Conservation (phyloP, 192 early-diverging fungal genomes). For the Rhizophagus clarus region DNA sequence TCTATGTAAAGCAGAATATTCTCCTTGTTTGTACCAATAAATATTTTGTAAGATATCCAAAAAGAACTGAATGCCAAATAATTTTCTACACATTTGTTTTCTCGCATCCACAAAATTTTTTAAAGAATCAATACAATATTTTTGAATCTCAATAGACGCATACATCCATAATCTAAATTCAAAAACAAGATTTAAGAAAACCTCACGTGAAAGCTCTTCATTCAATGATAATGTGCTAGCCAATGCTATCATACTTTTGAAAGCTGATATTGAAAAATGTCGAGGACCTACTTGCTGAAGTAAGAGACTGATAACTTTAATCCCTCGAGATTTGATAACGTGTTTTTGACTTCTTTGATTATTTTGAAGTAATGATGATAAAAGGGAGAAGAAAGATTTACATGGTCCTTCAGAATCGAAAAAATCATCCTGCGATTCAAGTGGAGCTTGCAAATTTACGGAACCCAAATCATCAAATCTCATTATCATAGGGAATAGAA, state of each 20-base stretch:
- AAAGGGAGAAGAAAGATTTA: conserved; percentile 23
- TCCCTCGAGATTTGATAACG: conserved; percentile 24
- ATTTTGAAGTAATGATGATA: conserved; percentile 24
- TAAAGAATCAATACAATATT: conserved; percentile 31
- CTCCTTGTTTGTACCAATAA: conserved; percentile 31
- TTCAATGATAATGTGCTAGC: conserved; percentile 1
- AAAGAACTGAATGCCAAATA: conserved; percentile 30
- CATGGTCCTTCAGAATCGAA: conserved; percentile 30
- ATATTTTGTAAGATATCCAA: conserved; percentile 21
- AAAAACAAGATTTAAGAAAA: conserved; percentile 21
- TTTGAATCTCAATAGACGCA: conserved; percentile 27
- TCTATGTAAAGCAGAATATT: conserved; percentile 20
- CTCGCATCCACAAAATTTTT: conserved; percentile 28
- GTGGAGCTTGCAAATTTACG: conserved; percentile 15
- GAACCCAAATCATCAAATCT: conserved; percentile 28
- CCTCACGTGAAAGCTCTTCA: conserved; percentile 7
- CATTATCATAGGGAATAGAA: conserved; percentile 30
- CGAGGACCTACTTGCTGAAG: conserved; percentile 26
- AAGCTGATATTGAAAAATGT: conserved; percentile 32
- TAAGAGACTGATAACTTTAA: conserved; percentile 28
- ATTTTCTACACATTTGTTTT: conserved; percentile 28
- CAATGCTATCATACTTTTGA: conserved; percentile 29
- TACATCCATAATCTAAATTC: conserved; percentile 35
- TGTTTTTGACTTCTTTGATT: conserved; percentile 27
- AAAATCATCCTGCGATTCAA: conserved; percentile 28